These are phyloP conservation scores for Eucalyptus viminalis DNA, from an alignment of 345 rosid species.

Conservation along the genomic window DNA sequence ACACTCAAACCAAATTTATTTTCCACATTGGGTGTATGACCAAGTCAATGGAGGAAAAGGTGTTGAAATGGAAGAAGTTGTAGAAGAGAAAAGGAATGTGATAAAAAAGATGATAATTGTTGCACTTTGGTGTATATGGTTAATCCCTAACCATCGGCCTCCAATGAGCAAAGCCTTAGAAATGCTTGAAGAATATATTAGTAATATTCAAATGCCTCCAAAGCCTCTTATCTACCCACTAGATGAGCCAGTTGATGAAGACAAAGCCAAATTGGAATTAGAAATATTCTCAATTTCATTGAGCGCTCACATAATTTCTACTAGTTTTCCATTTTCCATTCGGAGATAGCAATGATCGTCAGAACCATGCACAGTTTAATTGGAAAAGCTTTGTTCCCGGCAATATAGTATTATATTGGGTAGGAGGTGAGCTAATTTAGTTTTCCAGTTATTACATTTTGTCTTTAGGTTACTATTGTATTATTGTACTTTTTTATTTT, in stretches of 20 bases:
- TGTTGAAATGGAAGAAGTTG: background rate
- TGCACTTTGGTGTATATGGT: background rate
- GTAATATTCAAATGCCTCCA: background rate
- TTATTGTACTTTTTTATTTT: background rate
- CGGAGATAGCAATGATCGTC: background rate
- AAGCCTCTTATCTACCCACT: background rate
- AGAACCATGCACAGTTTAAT: background rate
- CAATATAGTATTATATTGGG: background rate
- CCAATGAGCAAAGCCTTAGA: background rate
- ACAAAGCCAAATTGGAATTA: background rate
- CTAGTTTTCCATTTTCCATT: background rate
- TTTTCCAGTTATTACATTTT: background rate
- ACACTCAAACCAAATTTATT: background rate
- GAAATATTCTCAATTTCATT: background rate
- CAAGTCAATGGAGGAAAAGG: background rate
- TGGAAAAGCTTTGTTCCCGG: background rate
- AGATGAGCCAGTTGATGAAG: rapidly evolving
- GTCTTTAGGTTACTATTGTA: background rate
- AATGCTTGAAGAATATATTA: background rate
- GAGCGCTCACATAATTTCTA: rapidly evolving
- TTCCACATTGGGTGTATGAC: background rate
- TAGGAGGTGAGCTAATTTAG: background rate
- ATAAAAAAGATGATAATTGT: background rate
- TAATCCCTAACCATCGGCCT: background rate
- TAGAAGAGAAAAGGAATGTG: background rate